A percentile compares a stretch with the other conserved stretches of the same genome.
These are phyloP conservation scores for Claviceps cyperi DNA, from an alignment of 2,329 filamentous ascomycete genomes.

Conservation along the genomic window DNA sequence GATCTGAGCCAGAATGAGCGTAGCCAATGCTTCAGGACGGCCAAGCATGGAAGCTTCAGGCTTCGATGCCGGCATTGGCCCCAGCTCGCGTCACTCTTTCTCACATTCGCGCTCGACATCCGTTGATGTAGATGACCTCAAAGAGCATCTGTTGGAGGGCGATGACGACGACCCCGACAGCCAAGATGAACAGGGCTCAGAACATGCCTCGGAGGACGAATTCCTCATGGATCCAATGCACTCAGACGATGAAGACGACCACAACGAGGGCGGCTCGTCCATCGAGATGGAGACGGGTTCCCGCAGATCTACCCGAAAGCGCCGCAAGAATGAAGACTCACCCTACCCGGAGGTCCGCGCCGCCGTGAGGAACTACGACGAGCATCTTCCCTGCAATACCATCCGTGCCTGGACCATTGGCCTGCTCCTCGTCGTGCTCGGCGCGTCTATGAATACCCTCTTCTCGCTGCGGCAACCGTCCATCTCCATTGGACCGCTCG, in stretches of 20 bases:
- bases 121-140: constrained; percentile 11
- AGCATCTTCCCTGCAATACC: constrained; percentile 51
- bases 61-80: constrained; percentile 7
- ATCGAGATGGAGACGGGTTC: constrained; percentile 7
- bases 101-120: constrained; percentile 13
- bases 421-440: constrained; percentile 37
- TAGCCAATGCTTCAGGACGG: background rate
- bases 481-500: constrained; percentile 44
- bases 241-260: constrained; percentile 16
- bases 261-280: constrained; percentile 3
- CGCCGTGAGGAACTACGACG: constrained; percentile 49
- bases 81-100: constrained; percentile 14
- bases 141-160: constrained; percentile 26
- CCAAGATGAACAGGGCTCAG: constrained; percentile 32
- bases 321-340: constrained; percentile 39
- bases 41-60: constrained; percentile 11
- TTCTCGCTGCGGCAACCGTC: constrained; percentile 48
- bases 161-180: constrained; percentile 26
- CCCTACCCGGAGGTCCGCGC: constrained; percentile 53
- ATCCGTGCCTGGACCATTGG: constrained; percentile 52
- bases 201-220: constrained; percentile 26
- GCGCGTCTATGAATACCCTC: constrained; percentile 47
- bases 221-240: constrained; percentile 40
- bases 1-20: constrained; percentile 1
- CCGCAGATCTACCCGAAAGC: constrained; percentile 14